Base-by-base conservation (phyloP, 306 rosid genomes). In the Canavalia ensiformis region DNA sequence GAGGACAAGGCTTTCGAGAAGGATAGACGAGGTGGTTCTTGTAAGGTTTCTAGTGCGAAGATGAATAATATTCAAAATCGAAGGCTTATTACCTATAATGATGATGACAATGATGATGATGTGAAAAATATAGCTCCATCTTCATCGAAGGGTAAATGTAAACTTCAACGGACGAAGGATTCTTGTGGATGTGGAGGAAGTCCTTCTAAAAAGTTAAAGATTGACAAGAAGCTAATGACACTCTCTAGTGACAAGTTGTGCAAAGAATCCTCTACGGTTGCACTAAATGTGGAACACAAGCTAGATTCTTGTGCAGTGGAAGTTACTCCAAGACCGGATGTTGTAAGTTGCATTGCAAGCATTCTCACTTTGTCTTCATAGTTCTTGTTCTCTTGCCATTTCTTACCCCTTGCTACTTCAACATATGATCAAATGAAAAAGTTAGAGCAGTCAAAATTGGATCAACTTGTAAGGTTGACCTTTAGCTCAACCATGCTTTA, bases 301-400 rank as follows among this genome's bases (percentile, higher is more conserved):
- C 59, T 72, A 18, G 90, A 84, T 77, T 71, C 55, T 39, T 68
- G 35, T 56, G 79, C 68, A 7, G 41, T 42, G 55, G 89, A 91
- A 77, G 92, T 89, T 73, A 72, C 94, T 62, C 82, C 59, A 70
- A 83, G 88, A 74, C 92, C 87, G 0, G 78, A 85, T 7, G 81
- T 77, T 68, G 94, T 95, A 92, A 93, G 97, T 89, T 79, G 39
- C 83, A 83, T 63, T 68, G 44, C 80, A 69, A 83, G 74, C 74
- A 78, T 76, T 67, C 56, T 86, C 45, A 39, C 81, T 82, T 76
- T 80, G 29, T 62, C 74, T 57, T 69, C 69, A 35, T 82, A 41
- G 76, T 58, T 82, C 68, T 64, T 84, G 9, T 69, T 79, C 88
- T 79, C 68, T 81, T 44, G 45, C 35, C 65, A 47, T 46, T n/a